Evolutionary conservation across 192 early-diverging fungal species (phyloP).

Genomic region (Gamsiella multidivaricata): DNA sequence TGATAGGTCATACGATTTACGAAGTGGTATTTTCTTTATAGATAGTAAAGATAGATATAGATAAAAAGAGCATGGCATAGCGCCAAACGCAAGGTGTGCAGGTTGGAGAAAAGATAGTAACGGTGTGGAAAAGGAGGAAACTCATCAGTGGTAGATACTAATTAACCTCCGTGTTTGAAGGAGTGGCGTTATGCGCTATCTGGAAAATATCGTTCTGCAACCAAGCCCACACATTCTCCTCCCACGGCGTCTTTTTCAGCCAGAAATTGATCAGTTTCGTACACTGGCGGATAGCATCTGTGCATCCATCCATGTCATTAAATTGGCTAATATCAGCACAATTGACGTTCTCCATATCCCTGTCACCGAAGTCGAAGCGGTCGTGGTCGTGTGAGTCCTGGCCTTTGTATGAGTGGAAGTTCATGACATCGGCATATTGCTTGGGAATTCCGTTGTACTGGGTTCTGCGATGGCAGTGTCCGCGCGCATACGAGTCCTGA

Average conservation of each 20-base stretch:
- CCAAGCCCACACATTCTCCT: not conserved
- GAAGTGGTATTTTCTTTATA: no score
- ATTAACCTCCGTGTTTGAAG: not conserved
- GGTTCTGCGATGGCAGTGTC: not conserved
- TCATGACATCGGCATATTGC: not conserved
- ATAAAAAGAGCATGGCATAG: no score
- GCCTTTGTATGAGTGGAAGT: not conserved
- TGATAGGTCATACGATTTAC: no score
- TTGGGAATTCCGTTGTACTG: not conserved
- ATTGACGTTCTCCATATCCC: not conserved
- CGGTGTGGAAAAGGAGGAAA: no score
- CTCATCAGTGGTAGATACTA: no score
- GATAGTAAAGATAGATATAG: no score
- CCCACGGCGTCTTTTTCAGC: not conserved
- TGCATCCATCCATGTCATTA: not conserved
- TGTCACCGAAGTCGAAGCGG: not conserved
- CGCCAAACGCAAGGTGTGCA: no score
- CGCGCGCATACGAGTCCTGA: slow-evolving; percentile 4
- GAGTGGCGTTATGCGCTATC: slow-evolving; percentile 2
- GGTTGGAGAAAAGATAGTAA: no score
- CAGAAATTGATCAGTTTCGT: slow-evolving; percentile 7
- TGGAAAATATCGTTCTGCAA: not conserved
- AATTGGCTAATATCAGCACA: not conserved
- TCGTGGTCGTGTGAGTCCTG: not conserved
- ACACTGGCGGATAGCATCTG: not conserved